Base-by-base conservation (phyloP, 2,329 filamentous ascomycete genomes). In the Alternaria sp. region DNA sequence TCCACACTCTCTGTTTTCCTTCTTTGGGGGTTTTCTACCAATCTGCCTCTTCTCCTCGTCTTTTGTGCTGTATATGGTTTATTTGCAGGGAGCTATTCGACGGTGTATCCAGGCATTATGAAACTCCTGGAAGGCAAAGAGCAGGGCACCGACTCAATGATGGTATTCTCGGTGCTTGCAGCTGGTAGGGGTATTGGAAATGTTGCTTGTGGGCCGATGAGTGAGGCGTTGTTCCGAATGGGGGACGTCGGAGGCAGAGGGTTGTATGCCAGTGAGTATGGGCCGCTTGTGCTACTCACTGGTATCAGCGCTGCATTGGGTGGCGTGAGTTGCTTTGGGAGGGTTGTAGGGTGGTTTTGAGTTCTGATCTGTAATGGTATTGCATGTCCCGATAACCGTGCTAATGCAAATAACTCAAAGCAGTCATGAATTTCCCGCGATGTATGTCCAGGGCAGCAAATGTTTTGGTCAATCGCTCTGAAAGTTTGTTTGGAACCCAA, bases 381-480 rank as follows among this genome's bases (percentile, higher is more conserved):
- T 20, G n/a, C n/a, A n/a, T n/a, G n/a, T n/a, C n/a, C n/a, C n/a
- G n/a, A n/a, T n/a, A n/a, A n/a, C n/a, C n/a, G 28, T 30, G 28
- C 28, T 5, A 0, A 30, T 30, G 11, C 28, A 12, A 0, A 11
- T 30, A 30, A 9, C 0, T 2, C 11, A 0, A 12, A 12, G 28
- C 3, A 30, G 28, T 30, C 28, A 30, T 30, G 1, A 1, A 30
- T 0, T 1, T 30, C 9, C 1, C 28, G 0, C 9, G 3, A 30
- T 30, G 11, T 30, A 30, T 0, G 28, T 11, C 28, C 8, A 30
- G 9, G 0, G 28, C 0, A 30, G 28, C 28, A 30, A 30, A 5
- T n/a, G n/a, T n/a, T n/a, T n/a, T n/a, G n/a, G n/a, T 16, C 14
- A 12, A 14, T 36, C 14, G 32, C 32, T 16, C 6, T 36, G 32